These are phyloP conservation scores for Bassia scoparia DNA, from an alignment of 148 eudicot species.

Conservation along the genomic window DNA sequence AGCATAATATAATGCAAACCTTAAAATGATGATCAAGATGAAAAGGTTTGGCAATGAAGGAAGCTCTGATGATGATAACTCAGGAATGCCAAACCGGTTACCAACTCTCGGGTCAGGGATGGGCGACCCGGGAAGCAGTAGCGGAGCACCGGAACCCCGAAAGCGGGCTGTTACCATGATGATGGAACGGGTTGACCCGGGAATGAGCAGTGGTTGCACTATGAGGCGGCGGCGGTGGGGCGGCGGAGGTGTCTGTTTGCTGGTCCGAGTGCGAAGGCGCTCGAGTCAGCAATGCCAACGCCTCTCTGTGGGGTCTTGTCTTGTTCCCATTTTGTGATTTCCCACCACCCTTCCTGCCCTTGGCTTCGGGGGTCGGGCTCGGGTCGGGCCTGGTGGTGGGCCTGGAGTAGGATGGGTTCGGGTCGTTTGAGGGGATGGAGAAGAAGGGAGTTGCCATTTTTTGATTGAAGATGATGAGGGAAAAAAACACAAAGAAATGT, in stretches of 20 bases:
- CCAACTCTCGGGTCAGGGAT: constrained; percentile 14
- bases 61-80: constrained; percentile 48
- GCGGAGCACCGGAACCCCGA: constrained; percentile 18
- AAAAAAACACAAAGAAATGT: too few species aligned
- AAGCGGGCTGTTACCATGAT: neutral
- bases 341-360: constrained; percentile 13
- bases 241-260: neutral
- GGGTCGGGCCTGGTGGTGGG: constrained; percentile 6
- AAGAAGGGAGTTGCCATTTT: constrained; percentile 5
- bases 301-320: constrained; percentile 51
- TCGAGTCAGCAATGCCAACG: constrained; percentile 73
- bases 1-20: constrained; percentile 7
- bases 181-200: neutral
- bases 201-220: neutral
- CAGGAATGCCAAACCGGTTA: constrained; percentile 1
- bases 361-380: neutral
- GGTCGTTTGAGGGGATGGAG: constrained; percentile 1
- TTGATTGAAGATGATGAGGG: neutral
- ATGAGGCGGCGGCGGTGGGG: neutral
- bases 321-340: constrained; percentile 22
- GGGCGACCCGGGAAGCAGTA: constrained; percentile 19
- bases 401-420: constrained; percentile 10
- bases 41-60: constrained; percentile 48
- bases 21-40: constrained; percentile 5
- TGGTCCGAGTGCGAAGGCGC: constrained; percentile 15